Percentiles rank a stretch among this genome's conserved stretches.
Conservation (phyloP, 1,284 basidiomycete genomes). For the Tylopilus sp. region DNA sequence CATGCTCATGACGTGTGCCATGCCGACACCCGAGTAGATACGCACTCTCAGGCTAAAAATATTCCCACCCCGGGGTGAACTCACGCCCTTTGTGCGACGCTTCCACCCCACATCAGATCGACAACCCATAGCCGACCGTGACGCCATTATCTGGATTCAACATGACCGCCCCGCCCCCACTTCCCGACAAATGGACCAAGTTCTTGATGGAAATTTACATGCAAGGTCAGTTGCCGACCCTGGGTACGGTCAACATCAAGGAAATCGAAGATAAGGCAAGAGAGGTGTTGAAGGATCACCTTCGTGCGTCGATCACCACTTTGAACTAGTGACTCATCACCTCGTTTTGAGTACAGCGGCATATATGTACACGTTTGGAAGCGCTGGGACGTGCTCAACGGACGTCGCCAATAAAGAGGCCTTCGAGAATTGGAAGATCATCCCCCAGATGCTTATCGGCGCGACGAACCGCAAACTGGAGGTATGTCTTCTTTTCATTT, state of each 20-base stretch:
- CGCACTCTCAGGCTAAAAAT: not conserved
- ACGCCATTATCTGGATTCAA: not conserved
- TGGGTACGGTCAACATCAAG: slow-evolving; percentile 62
- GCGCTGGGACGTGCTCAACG: slow-evolving; percentile 58
- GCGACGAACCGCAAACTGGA: slow-evolving; percentile 63
- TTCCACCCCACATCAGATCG: not conserved
- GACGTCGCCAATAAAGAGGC: slow-evolving; percentile 54
- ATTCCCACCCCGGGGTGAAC: not conserved
- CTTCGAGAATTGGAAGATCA: slow-evolving; percentile 59
- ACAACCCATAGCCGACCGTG: not conserved
- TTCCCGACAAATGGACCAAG: slow-evolving; percentile 38
- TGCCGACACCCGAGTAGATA: not conserved
- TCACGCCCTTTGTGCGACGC: not conserved
- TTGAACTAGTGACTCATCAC: not conserved
- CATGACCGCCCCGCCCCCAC: slow-evolving; percentile 35
- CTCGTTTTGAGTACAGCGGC: slow-evolving; percentile 45
- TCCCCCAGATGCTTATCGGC: slow-evolving; percentile 70
- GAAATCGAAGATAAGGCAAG: slow-evolving; percentile 65
- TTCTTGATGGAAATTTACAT: slow-evolving; percentile 49
- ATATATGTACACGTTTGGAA: slow-evolving; percentile 61
- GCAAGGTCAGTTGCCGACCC: slow-evolving; percentile 50
- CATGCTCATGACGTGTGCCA: not conserved
- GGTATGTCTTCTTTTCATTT: slow-evolving; percentile 39
- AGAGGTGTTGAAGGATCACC: slow-evolving; percentile 57
- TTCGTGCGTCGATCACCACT: slow-evolving; percentile 45